These are phyloP conservation scores for Oidium heveae DNA, from an alignment of 2,329 filamentous ascomycete genomes.

Conservation along the genomic window DNA sequence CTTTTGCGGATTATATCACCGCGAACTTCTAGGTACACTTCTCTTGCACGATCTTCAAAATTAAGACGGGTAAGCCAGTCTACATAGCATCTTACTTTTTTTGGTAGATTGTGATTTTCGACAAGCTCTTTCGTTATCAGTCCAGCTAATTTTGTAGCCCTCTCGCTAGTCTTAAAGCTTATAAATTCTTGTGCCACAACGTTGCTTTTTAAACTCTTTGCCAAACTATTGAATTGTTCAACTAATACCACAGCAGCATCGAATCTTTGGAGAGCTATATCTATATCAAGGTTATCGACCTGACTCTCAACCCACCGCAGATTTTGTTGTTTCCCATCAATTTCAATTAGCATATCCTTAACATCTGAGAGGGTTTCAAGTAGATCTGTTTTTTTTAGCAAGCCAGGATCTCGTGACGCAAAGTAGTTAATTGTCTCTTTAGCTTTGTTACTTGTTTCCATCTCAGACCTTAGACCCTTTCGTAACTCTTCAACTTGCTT, in stretches of 20 bases:
- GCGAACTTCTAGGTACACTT: constrained; percentile 62
- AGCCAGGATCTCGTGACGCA: constrained; percentile 48
- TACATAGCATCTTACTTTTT: constrained; percentile 57
- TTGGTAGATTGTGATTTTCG: constrained; percentile 50
- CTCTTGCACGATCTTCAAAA: constrained; percentile 71
- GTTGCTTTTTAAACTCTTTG: constrained; percentile 62
- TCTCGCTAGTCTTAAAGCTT: constrained; percentile 68
- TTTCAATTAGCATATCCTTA: constrained; percentile 78
- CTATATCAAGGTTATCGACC: constrained; percentile 87
- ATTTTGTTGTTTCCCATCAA: constrained; percentile 90
- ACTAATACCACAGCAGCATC: constrained; percentile 63
- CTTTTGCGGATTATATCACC: constrained; percentile 56
- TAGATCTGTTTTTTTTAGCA: constrained; percentile 56
- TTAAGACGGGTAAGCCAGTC: constrained; percentile 67
- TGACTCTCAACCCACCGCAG: constrained; percentile 87
- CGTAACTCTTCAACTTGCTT: constrained; percentile 83
- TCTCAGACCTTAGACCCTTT: constrained; percentile 61
- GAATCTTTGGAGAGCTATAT: constrained; percentile 75
- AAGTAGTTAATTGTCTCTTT: constrained; percentile 73
- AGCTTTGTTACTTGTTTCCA: constrained; percentile 63
- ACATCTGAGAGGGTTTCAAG: constrained; percentile 55
- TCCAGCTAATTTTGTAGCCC: constrained; percentile 50
- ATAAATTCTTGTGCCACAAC: constrained; percentile 76
- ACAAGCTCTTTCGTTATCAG: constrained; percentile 56
- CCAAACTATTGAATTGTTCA: constrained; percentile 61